Evolutionary conservation across 768 basidiomycete species (phyloP).

Genomic region (Tubosaeta sp.): DNA sequence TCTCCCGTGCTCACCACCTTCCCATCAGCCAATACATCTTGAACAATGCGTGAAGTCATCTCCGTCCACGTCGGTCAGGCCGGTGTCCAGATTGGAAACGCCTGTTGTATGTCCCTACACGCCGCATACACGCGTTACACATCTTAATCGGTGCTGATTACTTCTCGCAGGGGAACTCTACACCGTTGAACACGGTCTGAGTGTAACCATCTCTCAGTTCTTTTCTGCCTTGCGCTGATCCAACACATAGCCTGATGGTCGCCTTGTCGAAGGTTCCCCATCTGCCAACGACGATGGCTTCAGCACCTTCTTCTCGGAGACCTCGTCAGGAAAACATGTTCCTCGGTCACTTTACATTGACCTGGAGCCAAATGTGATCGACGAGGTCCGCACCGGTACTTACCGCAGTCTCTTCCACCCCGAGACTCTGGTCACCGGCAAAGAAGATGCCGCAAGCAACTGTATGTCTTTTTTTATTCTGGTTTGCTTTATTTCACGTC

Average conservation of each 20-base stretch:
- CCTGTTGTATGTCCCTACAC: conserved; percentile 76
- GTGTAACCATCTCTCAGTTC: conserved; percentile 45
- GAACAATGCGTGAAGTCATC: conserved; percentile 91
- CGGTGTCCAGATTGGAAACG: conserved; percentile 96
- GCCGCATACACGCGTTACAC: conserved; percentile 14
- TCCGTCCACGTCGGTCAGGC: conserved; percentile 99
- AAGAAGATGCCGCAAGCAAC: conserved; percentile 99
- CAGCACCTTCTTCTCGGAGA: conserved; percentile 99
- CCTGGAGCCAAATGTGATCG: conserved; percentile 96
- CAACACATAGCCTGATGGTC: conserved; percentile 82
- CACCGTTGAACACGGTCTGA: conserved; percentile 97
- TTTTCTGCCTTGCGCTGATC: conserved; percentile 16
- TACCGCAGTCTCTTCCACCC: conserved; percentile 99
- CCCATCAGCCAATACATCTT: conserved; percentile 9
- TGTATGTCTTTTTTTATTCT: conserved; percentile 47
- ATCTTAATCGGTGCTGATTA: conserved; percentile 14
- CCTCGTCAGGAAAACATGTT: conserved; percentile 92
- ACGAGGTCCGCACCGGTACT: conserved; percentile 92
- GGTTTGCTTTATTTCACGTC: neutral
- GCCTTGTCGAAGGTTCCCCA: conserved; percentile 73
- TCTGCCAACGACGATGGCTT: conserved; percentile 85
- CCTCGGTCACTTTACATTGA: conserved; percentile 97
- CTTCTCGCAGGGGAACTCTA: conserved; percentile 85
- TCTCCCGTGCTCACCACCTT: conserved; percentile 2
- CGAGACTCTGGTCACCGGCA: conserved; percentile 96